A percentile compares a stretch with the other conserved stretches of the same genome.
Conservation (phyloP, 2,329 filamentous ascomycete species). For the Zymoseptoria tritici region DNA sequence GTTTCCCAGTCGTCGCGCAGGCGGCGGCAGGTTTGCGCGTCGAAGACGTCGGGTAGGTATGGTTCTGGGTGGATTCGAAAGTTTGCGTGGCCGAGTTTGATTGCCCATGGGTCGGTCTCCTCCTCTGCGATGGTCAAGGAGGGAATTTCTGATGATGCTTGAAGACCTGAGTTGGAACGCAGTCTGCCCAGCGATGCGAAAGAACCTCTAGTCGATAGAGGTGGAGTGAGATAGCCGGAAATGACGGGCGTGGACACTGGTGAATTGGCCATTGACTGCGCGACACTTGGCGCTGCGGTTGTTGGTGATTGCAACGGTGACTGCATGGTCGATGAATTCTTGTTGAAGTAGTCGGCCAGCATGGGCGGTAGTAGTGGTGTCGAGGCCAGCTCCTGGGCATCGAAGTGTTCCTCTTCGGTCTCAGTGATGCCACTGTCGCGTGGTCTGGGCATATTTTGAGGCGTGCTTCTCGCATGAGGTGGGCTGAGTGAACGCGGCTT, state of each 20-base stretch:
- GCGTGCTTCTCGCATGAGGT: constrained; percentile 8
- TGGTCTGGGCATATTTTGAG: constrained; percentile 4
- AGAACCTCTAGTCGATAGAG: constrained; percentile 70
- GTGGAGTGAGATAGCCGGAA: constrained; percentile 54
- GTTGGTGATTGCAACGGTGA: constrained; percentile 84
- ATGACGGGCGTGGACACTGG: constrained; percentile 45
- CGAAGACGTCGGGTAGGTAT: constrained; percentile 59
- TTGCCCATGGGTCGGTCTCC: constrained; percentile 62
- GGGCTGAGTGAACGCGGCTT: constrained; percentile 12
- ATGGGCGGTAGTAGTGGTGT: constrained; percentile 82
- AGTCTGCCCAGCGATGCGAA: constrained; percentile 61
- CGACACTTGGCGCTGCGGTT: constrained; percentile 53
- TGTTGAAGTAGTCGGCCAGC: constrained; percentile 52
- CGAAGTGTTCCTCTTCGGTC: constrained; percentile 37
- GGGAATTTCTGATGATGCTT: constrained; percentile 53
- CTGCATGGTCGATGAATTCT: constrained; percentile 51
- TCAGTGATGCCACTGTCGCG: constrained; percentile 19
- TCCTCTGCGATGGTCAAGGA: constrained; percentile 49
- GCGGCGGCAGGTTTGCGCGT: constrained; percentile 52
- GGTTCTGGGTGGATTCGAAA: constrained; percentile 80
- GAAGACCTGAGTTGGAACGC: constrained; percentile 41
- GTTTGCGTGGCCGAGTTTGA: constrained; percentile 83
- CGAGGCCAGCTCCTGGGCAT: constrained; percentile 59
- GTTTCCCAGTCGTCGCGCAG: constrained; percentile 74
- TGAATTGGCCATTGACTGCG: constrained; percentile 38